Conservation (phyloP, 1,284 basidiomycete species). For the Cryptococcus hybrid region DNA sequence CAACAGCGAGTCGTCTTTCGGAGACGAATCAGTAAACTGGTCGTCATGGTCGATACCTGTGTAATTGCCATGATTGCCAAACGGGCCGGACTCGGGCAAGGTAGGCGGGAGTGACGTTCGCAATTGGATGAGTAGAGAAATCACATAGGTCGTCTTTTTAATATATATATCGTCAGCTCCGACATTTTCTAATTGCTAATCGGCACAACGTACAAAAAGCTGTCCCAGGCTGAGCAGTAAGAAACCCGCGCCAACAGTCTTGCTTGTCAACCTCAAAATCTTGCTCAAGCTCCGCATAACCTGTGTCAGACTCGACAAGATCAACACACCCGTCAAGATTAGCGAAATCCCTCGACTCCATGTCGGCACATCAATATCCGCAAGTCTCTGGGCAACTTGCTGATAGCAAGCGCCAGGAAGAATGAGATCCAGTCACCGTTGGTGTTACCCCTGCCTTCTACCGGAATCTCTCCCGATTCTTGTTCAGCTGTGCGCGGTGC, state of each 20-base stretch:
- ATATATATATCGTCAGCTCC: neutral
- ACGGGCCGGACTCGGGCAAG: constrained; percentile 13
- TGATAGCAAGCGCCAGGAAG: constrained; percentile 43
- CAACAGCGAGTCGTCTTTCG: constrained; percentile 33
- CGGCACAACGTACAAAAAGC: constrained; percentile 35
- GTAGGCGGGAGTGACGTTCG: constrained; percentile 42
- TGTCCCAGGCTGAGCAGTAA: constrained; percentile 46
- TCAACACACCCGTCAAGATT: constrained; percentile 45
- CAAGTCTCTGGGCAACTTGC: constrained; percentile 35
- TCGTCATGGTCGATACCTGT: constrained; percentile 1
- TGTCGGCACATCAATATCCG: constrained; percentile 43
- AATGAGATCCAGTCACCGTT: constrained; percentile 52
- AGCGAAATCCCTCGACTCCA: constrained; percentile 48
- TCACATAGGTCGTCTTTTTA: constrained; percentile 44
- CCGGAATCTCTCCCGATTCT: constrained; percentile 12
- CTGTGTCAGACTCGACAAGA: constrained; percentile 45
- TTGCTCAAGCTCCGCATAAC: constrained; percentile 46
- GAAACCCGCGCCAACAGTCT: constrained; percentile 49
- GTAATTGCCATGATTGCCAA: constrained; percentile 2
- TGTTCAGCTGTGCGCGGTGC: constrained; percentile 30
- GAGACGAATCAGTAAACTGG: neutral
- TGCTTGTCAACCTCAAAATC: constrained; percentile 44
- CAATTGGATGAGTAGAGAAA: constrained; percentile 50
- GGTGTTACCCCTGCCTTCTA: constrained; percentile 36
- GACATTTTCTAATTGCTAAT: neutral